Evolutionary conservation across 164 flowering plant species (phyloP), one percentile per base, ranked within the genome.

Genomic region (Magnolia kwangsiensis): DNA sequence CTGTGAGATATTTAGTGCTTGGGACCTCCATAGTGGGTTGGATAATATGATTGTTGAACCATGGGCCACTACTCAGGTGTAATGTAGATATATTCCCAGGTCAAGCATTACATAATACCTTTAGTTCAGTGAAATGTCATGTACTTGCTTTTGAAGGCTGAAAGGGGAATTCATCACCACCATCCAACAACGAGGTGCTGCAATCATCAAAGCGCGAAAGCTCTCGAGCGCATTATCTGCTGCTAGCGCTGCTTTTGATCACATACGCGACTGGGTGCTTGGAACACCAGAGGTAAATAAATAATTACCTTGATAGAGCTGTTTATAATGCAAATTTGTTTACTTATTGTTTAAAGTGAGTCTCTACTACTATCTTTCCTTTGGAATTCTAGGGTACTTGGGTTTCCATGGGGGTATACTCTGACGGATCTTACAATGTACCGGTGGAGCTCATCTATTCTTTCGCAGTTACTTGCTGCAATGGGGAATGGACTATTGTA

Each of bases 161-260:
- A 89, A 80, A 55, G 90, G 87, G 73, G 99, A 89, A 27, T 96
- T 96, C 81, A 96, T 96, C 11, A 75, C 87, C 31, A 92, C 90
- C 50, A 98, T 96, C 61, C 99, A 96, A 81, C 99, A 96, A 80
- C 97, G 99, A 77, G 99, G 99, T 81, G 98, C 99, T 84, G 99
- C 99, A 50, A 96, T 96, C 71, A 96, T 96, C 84, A 92, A 96
- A 75, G 99, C 99, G 27, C 82, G 99, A 73, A 96, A 96, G 87
- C 87, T 96, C 21, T 96, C 99, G 0, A 96, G 99, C 90, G 99
- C 99, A 8, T 76, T 96, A 55, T 96, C 99, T 82, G 99, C 99
- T 87, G 99, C 99, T 55, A 96, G 99, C 71, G 77, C 97, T 85
- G 99, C 99, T 79, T 94, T 97, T 84, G 99, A 96, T 77, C 99